Base-by-base conservation (phyloP, 2,329 filamentous ascomycete species). In the Clonostachys solani region DNA sequence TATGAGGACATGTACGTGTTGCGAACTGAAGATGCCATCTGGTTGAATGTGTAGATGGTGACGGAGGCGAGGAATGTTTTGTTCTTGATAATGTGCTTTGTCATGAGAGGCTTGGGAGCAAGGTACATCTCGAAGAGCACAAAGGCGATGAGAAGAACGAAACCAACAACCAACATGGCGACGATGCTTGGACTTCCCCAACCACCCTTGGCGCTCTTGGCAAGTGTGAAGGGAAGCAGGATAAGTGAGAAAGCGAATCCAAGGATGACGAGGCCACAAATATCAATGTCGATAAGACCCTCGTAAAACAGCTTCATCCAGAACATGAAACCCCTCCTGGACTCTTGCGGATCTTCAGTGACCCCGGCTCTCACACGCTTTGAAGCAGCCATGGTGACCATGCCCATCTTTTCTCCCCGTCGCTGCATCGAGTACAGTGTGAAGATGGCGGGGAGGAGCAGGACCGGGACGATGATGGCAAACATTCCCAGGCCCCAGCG, bases 401-500 rank as follows among this genome's bases (percentile, higher is more conserved):
- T 62, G 3, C 81, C 81, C 4, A 66, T 52, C 48, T 73, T 74
- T 49, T 71, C 70, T 8, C 82, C 84, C 52, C 81, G 81, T 18
- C 68, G 68, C 50, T 83, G 77, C 59, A 86, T 82, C 47, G 71
- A 62, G 46, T 77, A 69, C 47, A 85, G 68, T 3, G 81, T 68
- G n/a, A 72, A 56, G 37, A 78, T 76, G 34, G 84, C 69, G 0
- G 83, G 82, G 12, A 77, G 52, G 43, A 79, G 76, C 34, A 80
- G 71, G 6, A 77, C 68, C 1, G 81, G 81, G 6, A 82, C 60
- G 38, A 85, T 72, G 52, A 86, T 82, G 47, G 78, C 73, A 60
- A 81, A 86, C 59, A 77, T 77, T 45, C 81, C 82, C 54, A 81
- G 78, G 4, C 75, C 81, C 82, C 81, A 86, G 42, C 81, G 73